Base-by-base conservation (phyloP, 305 asterid species). In the Rubia peregrina region DNA sequence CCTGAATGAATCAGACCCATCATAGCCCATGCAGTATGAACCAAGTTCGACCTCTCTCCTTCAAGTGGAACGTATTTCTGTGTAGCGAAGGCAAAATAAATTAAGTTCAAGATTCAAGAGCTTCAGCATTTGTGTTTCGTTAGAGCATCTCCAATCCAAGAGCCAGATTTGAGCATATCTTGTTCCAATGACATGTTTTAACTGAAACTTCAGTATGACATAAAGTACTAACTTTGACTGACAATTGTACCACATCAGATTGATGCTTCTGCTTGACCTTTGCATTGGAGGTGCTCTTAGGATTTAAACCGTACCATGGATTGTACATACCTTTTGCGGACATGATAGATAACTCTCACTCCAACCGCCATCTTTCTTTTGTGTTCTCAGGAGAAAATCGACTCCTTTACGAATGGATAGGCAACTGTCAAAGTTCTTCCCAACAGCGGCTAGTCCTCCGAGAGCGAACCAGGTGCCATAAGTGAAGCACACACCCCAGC, bases 331-430 rank as follows among this genome's bases (percentile, higher is more conserved):
- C 96, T 89, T 91, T 12, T 85, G 82, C 0, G 97, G 96, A 72
- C 98, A 90, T n/a, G 97, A 93, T 30, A 81, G 86, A 64, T 88
- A 89, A 84, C 97, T 91, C 76, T 93, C 98, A 55, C 98, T 95
- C 96, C 99, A 91, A 14, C 99, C 98, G 57, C 96, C 98, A 75
- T 93, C 88, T 9, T 69, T 76, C 56, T 85, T 84, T 60, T 93
- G 97, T 22, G 89, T 77, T 38, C 73, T 80, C 0, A 91, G 75
- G 62, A 94, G 83, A 77, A 94, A 94, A 21, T 82, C 76, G 1
- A 88, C 97, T 10, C 84, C 93, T 78, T 74, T 89, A 11, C 89
- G 82, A 9, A 91, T 76, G 17, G 96, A 82, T 44, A 72, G 71
- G 68, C 93, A 94, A 64, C 87, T 88, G 9, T 75, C 51, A 73